Conservation (phyloP, 2,329 filamentous ascomycete species). For the Emericellopsis cladophorae region DNA sequence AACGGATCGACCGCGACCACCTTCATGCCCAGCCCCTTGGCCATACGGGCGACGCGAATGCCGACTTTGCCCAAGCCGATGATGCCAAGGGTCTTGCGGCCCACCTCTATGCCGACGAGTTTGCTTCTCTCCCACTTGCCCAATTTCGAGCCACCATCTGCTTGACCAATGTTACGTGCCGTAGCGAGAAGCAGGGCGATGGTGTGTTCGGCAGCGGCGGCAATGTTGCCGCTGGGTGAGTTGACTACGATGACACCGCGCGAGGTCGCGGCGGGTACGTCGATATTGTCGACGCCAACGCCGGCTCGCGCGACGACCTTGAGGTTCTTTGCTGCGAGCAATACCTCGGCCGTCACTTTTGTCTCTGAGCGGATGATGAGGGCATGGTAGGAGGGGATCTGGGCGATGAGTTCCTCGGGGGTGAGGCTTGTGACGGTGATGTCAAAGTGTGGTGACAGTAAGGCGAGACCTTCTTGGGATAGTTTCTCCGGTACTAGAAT, state of each 20-base stretch:
- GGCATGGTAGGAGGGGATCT: conserved; percentile 62
- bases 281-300: conserved; percentile 74
- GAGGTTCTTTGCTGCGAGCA: conserved; percentile 53
- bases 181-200: conserved; percentile 62
- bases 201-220: conserved; percentile 69
- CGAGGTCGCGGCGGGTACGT: conserved; percentile 59
- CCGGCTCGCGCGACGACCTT: conserved; percentile 71
- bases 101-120: conserved; percentile 66
- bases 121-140: conserved; percentile 65
- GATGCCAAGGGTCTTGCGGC: conserved; percentile 63
- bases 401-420: conserved; percentile 47
- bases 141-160: conserved; percentile 54
- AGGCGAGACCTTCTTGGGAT: conserved; percentile 61
- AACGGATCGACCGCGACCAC: conserved; percentile 68
- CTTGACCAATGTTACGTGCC: conserved; percentile 61
- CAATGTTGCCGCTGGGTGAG: conserved; percentile 66
- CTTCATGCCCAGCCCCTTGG: conserved; percentile 64
- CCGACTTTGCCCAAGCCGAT: conserved; percentile 77
- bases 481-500: conserved; percentile 72
- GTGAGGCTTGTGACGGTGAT: conserved; percentile 56
- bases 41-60: conserved; percentile 68
- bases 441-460: conserved; percentile 53
- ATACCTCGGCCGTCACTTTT: conserved; percentile 58
- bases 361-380: conserved; percentile 74
- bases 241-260: conserved; percentile 72